A percentile compares a stretch with the other conserved stretches of the same genome.
Conservation (phyloP, 1,284 basidiomycete species). For the Cryptococcus maquisensis region DNA sequence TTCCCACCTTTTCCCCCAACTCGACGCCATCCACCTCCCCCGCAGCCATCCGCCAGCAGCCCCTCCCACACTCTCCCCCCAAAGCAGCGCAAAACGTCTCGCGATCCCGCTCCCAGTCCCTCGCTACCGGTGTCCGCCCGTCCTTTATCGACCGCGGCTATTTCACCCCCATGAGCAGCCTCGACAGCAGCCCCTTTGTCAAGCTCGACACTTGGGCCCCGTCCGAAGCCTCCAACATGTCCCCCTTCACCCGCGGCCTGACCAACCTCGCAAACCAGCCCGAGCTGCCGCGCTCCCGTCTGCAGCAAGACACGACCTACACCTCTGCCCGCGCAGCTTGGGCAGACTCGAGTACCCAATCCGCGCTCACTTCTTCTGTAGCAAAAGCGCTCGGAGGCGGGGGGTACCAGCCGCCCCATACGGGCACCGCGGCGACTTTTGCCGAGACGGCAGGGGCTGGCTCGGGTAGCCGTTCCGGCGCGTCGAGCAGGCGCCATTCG, state of each 20-base stretch:
- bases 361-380: conserved; percentile 29
- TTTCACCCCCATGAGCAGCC: conserved; percentile 29
- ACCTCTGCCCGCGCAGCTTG: conserved; percentile 10
- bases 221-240: conserved; percentile 39
- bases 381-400: conserved; percentile 27
- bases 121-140: conserved; percentile 39
- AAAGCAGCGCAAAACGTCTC: conserved; percentile 38
- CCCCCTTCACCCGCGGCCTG: conserved; percentile 36
- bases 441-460: conserved; percentile 6
- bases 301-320: conserved; percentile 1
- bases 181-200: conserved; percentile 22
- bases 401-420: conserved; percentile 25
- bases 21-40: conserved; percentile 38
- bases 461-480: conserved; percentile 52
- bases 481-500: conserved; percentile 76
- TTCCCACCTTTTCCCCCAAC: conserved; percentile 44
- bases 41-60: conserved; percentile 10
- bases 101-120: conserved; percentile 40
- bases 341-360: conserved; percentile 13
- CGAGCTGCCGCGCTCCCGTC: neutral
- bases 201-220: conserved; percentile 23
- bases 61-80: conserved; percentile 36
- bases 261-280: conserved; percentile 2
- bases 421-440: conserved; percentile 25
- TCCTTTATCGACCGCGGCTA: conserved; percentile 24